A percentile compares a stretch with the other conserved stretches of the same genome.
These are phyloP conservation scores for Rhododendron vialii DNA, from an alignment of 148 eudicot genomes.

Conservation along the genomic window DNA sequence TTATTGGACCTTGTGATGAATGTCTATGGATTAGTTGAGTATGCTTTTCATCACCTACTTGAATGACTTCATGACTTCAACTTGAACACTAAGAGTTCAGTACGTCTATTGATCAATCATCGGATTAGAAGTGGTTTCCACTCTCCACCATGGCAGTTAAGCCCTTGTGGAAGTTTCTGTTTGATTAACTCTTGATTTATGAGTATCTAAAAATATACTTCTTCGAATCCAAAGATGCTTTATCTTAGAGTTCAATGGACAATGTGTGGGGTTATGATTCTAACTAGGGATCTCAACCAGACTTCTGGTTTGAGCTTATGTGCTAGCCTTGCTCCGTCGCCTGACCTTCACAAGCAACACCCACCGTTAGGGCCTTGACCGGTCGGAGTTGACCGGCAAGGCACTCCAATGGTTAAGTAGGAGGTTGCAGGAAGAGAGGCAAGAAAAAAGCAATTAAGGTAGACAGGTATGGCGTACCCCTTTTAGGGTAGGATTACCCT, in stretches of 20 bases:
- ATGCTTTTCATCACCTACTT: background rate
- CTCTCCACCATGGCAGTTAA: background rate
- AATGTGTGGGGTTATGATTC: too few species aligned
- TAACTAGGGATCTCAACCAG: too few species aligned
- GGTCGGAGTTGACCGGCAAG: too few species aligned
- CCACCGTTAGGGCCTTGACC: too few species aligned
- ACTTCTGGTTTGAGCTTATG: too few species aligned
- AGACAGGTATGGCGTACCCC: too few species aligned
- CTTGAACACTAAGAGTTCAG: background rate
- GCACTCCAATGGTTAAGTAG: too few species aligned
- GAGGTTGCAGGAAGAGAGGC: too few species aligned
- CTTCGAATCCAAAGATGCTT: background rate
- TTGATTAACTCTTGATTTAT: background rate
- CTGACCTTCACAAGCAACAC: too few species aligned
- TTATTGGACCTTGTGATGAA: background rate
- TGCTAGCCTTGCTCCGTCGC: too few species aligned
- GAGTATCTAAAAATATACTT: background rate
- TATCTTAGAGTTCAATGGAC: background rate
- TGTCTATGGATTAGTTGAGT: background rate
- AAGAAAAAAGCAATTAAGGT: too few species aligned
- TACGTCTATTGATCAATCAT: background rate
- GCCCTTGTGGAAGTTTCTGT: background rate
- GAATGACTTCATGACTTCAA: slow-evolving; percentile 4
- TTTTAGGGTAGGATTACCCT: too few species aligned
- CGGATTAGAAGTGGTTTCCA: background rate